These are phyloP conservation scores for Capsicum rhomboideum DNA, from an alignment of 257 asterid species.

Conservation along the genomic window DNA sequence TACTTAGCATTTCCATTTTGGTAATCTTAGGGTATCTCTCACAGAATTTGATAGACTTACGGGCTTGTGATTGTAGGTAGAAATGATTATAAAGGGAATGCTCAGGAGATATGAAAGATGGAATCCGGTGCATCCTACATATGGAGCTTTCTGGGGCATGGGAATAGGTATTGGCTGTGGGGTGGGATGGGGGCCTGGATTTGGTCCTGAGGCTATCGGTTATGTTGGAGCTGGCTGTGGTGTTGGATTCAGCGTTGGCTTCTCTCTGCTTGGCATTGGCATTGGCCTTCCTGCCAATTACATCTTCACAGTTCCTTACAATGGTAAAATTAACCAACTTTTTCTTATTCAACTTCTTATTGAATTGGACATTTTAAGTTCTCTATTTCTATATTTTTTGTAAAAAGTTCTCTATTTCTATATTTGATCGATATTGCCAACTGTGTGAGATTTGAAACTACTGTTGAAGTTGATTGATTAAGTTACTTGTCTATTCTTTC, in stretches of 20 bases:
- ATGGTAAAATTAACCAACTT: conserved; percentile 26
- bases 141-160: conserved; percentile 92
- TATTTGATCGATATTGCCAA: not conserved
- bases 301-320: conserved; percentile 40
- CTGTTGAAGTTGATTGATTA: not conserved
- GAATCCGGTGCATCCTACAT: conserved; percentile 90
- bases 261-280: conserved; percentile 75
- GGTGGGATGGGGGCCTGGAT: conserved; percentile 99
- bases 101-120: conserved; percentile 74
- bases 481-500: not conserved
- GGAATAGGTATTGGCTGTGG: conserved; percentile 96
- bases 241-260: conserved; percentile 73
- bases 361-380: not conserved
- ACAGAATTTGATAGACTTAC: not conserved
- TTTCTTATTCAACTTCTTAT: not conserved
- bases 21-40: not conserved
- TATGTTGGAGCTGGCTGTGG: conserved; percentile 98
- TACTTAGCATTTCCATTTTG: not conserved
- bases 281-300: conserved; percentile 80
- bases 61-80: conserved; percentile 22
- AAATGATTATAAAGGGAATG: conserved; percentile 76
- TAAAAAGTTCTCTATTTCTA: too few relatives aligned
- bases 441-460: not conserved
- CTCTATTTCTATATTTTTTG: too few relatives aligned
- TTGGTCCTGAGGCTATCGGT: conserved; percentile 91